Evolutionary conservation across 2,329 filamentous ascomycete species (phyloP), one percentile per base, ranked within the genome.

Genomic region (Pseudogymnoascus sp.): DNA sequence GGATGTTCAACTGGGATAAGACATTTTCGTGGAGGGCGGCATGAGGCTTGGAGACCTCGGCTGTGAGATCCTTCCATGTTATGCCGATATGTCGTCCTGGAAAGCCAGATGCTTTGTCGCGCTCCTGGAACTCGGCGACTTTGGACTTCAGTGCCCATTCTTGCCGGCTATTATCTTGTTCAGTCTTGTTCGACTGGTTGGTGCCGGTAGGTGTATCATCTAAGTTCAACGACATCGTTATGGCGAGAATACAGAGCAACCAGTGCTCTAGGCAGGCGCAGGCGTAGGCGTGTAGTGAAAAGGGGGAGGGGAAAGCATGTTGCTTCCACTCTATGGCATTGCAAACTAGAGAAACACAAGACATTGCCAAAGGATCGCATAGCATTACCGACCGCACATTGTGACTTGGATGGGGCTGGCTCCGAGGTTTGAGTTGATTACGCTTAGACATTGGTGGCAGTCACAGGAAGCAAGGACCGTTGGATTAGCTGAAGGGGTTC

Each of bases 11-110:
- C 66, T 83, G 84, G 0, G 82, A 83, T 1, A 84, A 61, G 59
- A 88, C 80, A 60, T 88, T 84, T 68, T 89, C 86, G 66, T 89
- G 85, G 33, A 89, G 77, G 8, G 84, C 83, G 1, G 86, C 82
- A 28, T 86, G 83, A 12, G 85, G 76, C 28, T 82, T 81, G 70
- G 83, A 76, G 14, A 83, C 87, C 62, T 84, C 79, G 16, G 90
- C 86, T 0, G 78, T 87, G 56, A 90, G 76, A 63, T 85, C 78
- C 66, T 82, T 78, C 83, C 85, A 90, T 1, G 86, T 84, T 0
- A 90, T 78, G 23, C 87, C 87, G 2, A 88, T 77, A 68, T 80
- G 75, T 38, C 80, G 77, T 11, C 66, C 64, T 28, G 44, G 44
- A 28, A 50, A 12, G 12, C 44, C 44, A 28, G 44, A 50, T 50